phyloP scores from a whole-genome alignment of 2,329 filamentous ascomycete species.

The Camillea tinctor region DNA sequence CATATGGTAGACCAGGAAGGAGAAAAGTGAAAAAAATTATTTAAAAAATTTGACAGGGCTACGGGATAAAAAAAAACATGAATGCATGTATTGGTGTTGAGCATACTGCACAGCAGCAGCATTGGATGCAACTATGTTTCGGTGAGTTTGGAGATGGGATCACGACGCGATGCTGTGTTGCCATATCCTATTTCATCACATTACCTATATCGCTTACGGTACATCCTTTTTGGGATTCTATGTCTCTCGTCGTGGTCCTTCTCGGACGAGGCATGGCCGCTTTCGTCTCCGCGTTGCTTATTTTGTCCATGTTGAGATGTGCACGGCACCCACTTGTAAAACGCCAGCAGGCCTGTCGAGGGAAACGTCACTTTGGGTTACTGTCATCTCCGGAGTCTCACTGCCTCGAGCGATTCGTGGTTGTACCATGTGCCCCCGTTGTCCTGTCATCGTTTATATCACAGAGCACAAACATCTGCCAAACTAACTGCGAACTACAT shows the following conservation, averaged over 20 bases:
- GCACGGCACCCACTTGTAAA: constrained; percentile 15
- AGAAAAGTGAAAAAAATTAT: neutral
- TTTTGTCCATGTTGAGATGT: constrained; percentile 19
- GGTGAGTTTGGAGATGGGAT: neutral
- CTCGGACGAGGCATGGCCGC: constrained; percentile 15
- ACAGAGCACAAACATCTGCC: neutral
- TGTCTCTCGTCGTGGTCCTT: constrained; percentile 14
- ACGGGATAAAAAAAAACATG: neutral
- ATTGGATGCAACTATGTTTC: neutral
- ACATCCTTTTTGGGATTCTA: constrained; percentile 13
- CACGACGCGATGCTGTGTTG: constrained; percentile 18
- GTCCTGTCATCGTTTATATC: neutral
- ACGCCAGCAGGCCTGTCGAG: constrained; percentile 2
- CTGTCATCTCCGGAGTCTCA: constrained; percentile 19
- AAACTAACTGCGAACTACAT: neutral
- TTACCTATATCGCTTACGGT: constrained; percentile 12
- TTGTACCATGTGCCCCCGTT: neutral
- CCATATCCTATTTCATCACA: constrained; percentile 15
- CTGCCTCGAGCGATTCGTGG: constrained; percentile 9
- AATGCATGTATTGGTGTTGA: neutral
- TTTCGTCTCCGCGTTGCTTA: constrained; percentile 19
- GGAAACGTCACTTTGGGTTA: constrained; percentile 12
- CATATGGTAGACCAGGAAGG: neutral
- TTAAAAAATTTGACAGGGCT: too few relatives aligned
- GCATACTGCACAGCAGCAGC: neutral